Evolutionary conservation across 2,329 filamentous ascomycete genomes (phyloP).

Genomic region (Tolypocladium endophyticum): DNA sequence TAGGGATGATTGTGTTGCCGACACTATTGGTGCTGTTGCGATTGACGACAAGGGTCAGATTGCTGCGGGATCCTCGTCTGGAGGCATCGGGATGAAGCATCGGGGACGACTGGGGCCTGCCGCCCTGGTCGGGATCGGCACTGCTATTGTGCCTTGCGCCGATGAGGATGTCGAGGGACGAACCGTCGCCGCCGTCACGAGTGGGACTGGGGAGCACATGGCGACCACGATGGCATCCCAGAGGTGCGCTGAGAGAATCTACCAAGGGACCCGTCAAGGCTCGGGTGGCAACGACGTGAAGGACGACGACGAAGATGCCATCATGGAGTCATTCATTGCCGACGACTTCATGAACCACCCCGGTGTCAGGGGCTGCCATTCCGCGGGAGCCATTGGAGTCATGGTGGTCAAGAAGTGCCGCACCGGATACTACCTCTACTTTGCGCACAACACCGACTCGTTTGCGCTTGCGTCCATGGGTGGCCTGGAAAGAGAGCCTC

Average conservation of each 20-base stretch:
- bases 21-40: conserved; percentile 93
- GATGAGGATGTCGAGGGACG: conserved; percentile 56
- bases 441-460: conserved; percentile 90
- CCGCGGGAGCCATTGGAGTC: conserved; percentile 80
- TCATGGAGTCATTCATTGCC: conserved; percentile 65
- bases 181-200: conserved; percentile 76
- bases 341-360: conserved; percentile 92
- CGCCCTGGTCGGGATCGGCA: conserved; percentile 84
- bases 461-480: conserved; percentile 85
- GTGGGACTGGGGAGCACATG: conserved; percentile 97
- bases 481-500: conserved; percentile 61
- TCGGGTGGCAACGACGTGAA: conserved; percentile 50
- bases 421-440: conserved; percentile 73
- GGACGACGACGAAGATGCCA: conserved; percentile 66
- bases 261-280: conserved; percentile 53
- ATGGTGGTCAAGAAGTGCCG: conserved; percentile 79
- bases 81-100: conserved; percentile 98
- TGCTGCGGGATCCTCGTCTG: conserved; percentile 89
- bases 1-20: conserved; percentile 60
- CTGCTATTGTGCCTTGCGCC: conserved; percentile 73
- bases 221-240: conserved; percentile 86
- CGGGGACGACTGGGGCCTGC: conserved; percentile 84
- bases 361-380: conserved; percentile 69
- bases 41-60: conserved; percentile 80
- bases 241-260: conserved; percentile 77